A percentile compares a stretch with the other conserved stretches of the same genome.
Evolutionary conservation across 1,139 yeast species (phyloP).

Genomic region (Waltiozyma sp.): DNA sequence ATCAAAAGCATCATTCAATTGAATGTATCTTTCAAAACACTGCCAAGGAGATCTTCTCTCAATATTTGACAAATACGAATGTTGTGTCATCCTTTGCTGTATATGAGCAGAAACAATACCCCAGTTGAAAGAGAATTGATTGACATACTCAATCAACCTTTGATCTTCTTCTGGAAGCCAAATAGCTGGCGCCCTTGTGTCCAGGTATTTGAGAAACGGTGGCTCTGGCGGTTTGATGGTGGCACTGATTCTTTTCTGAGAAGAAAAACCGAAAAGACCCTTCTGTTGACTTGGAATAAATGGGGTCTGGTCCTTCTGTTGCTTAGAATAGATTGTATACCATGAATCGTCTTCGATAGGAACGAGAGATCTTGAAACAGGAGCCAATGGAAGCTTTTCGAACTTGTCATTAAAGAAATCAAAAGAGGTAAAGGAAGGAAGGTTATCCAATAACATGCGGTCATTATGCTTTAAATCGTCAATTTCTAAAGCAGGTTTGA

Average conservation of each 20-base stretch:
- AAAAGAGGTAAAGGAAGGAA: slow-evolving; percentile 43
- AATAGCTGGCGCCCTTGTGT: slow-evolving; percentile 78
- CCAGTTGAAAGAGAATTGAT: slow-evolving; percentile 90
- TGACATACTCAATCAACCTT: slow-evolving; percentile 65
- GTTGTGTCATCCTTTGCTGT: slow-evolving; percentile 46
- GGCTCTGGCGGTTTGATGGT: slow-evolving; percentile 78
- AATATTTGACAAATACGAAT: slow-evolving; percentile 70
- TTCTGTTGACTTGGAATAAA: slow-evolving; percentile 33
- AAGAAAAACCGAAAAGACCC: slow-evolving; percentile 47
- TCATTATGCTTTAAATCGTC: slow-evolving; percentile 45
- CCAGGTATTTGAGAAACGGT: slow-evolving; percentile 69
- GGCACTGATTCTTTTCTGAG: slow-evolving; percentile 46
- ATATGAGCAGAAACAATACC: slow-evolving; percentile 77
- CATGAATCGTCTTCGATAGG: slow-evolving; percentile 56
- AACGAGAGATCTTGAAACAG: slow-evolving; percentile 52
- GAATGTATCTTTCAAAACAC: slow-evolving; percentile 92
- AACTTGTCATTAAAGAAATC: slow-evolving; percentile 17
- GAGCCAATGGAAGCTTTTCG: slow-evolving; percentile 27
- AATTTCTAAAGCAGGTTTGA: slow-evolving; percentile 43
- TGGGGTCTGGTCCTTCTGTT: slow-evolving; percentile 29
- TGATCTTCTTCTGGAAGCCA: slow-evolving; percentile 96
- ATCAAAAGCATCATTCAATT: slow-evolving; percentile 79
- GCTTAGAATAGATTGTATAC: slow-evolving; percentile 49
- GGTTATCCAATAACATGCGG: slow-evolving; percentile 39
- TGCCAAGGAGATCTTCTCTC: slow-evolving; percentile 98